phyloP scores from a whole-genome alignment of 164 flowering plant genomes.

The Dillenia suffruticosa region DNA sequence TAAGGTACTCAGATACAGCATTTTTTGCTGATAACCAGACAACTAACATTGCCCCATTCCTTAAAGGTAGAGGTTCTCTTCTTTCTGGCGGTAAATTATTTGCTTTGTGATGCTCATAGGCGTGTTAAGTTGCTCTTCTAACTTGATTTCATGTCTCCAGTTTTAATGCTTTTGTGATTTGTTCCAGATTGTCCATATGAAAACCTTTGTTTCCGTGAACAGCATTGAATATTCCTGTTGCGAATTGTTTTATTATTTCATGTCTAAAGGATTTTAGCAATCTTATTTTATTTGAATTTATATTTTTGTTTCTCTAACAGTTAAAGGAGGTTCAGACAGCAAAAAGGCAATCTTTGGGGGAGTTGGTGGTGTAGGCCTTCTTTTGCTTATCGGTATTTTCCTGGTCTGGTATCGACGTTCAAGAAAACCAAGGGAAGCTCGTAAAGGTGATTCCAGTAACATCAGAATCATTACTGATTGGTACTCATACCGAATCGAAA shows the following conservation, averaged over 20 bases:
- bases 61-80: conserved; percentile 22
- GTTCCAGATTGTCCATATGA: too few relatives aligned
- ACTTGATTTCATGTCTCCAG: too few relatives aligned
- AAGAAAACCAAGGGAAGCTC: conserved; percentile 12
- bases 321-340: conserved; percentile 31
- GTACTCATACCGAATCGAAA: too few relatives aligned
- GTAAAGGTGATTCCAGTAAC: conserved; percentile 13
- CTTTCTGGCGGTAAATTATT: neutral
- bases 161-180: too few relatives aligned
- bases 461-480: too few relatives aligned
- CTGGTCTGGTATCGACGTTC: conserved; percentile 11
- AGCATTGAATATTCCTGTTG: too few relatives aligned
- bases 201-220: too few relatives aligned
- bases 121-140: too few relatives aligned
- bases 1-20: conserved; percentile 44
- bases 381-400: conserved; percentile 15
- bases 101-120: neutral
- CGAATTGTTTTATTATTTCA: too few relatives aligned
- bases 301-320: neutral
- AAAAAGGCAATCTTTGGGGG: conserved; percentile 37
- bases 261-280: neutral
- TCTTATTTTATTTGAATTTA: too few relatives aligned
- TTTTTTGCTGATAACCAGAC: conserved; percentile 45
- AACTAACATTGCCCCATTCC: conserved; percentile 26
- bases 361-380: conserved; percentile 27